phyloP scores from a whole-genome alignment of 2,329 filamentous ascomycete genomes.

The Podosphaera fusca region DNA sequence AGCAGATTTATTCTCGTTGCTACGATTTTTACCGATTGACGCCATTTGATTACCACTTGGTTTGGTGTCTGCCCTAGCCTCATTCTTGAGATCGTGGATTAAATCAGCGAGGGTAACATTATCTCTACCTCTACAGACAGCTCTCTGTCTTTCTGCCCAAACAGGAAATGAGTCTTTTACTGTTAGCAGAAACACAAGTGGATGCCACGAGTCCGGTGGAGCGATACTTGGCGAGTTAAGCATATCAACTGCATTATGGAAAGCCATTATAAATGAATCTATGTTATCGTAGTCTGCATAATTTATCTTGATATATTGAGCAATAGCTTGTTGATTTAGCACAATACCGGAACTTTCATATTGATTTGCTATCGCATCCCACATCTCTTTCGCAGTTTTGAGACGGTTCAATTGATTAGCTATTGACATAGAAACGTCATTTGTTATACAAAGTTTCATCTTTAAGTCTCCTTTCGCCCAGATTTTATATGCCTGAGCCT shows the following conservation, averaged over 20 bases:
- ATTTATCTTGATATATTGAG: background rate
- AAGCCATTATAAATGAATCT: background rate
- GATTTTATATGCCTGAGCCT: background rate
- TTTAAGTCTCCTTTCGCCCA: background rate
- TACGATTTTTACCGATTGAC: background rate
- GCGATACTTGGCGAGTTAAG: background rate
- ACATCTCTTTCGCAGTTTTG: background rate
- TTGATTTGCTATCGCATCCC: background rate
- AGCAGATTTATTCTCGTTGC: background rate
- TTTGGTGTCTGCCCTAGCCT: background rate
- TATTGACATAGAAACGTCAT: background rate
- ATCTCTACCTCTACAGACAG: background rate
- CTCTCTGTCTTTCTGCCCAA: constrained; percentile 1
- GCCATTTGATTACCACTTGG: background rate
- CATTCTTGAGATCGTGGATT: background rate
- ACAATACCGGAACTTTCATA: background rate
- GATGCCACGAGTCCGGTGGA: background rate
- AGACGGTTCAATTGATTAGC: background rate
- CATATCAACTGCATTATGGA: constrained; percentile 1
- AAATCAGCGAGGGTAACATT: background rate
- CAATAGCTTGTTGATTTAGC: background rate
- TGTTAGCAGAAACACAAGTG: background rate
- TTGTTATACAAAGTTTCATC: background rate
- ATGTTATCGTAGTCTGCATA: background rate
- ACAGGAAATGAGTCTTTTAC: background rate